Conservation (phyloP, 306 rosid species). For the Glycyrrhiza uralensis region DNA sequence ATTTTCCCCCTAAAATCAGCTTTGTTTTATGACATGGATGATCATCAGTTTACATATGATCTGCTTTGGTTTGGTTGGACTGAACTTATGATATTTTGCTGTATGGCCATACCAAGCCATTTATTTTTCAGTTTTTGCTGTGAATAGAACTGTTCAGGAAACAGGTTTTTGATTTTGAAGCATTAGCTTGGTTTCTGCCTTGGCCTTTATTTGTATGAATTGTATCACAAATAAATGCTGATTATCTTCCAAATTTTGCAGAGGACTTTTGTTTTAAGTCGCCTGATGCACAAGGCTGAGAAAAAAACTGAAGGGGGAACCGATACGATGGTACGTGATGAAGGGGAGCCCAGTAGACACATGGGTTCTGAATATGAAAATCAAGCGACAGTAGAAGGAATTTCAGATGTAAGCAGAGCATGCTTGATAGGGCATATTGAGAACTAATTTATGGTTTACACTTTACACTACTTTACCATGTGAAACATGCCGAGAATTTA, state of each 20-base stretch:
- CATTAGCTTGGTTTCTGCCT: neutral
- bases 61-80: neutral
- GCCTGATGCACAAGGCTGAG: conserved; percentile 37
- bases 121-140: neutral
- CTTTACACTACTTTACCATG: neutral
- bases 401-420: conserved; percentile 40
- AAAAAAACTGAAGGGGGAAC: conserved; percentile 16
- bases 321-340: neutral
- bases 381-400: neutral
- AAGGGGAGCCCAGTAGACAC: conserved; percentile 31
- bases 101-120: neutral
- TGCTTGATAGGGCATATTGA: neutral
- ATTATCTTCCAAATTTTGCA: conserved; percentile 26
- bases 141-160: neutral
- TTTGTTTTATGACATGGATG: neutral
- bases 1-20: neutral
- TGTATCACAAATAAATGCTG: neutral
- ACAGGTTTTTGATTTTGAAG: conserved; percentile 1
- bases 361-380: conserved; percentile 15
- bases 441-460: neutral
- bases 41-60: neutral
- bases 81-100: neutral
- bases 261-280: conserved; percentile 51
- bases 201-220: neutral
- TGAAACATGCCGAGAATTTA: conserved; percentile 11